Percentiles rank a stretch among this genome's conserved stretches.
Evolutionary conservation across 352 stramenopile species (phyloP).

Genomic region (Globisporangium uncinulatum): DNA sequence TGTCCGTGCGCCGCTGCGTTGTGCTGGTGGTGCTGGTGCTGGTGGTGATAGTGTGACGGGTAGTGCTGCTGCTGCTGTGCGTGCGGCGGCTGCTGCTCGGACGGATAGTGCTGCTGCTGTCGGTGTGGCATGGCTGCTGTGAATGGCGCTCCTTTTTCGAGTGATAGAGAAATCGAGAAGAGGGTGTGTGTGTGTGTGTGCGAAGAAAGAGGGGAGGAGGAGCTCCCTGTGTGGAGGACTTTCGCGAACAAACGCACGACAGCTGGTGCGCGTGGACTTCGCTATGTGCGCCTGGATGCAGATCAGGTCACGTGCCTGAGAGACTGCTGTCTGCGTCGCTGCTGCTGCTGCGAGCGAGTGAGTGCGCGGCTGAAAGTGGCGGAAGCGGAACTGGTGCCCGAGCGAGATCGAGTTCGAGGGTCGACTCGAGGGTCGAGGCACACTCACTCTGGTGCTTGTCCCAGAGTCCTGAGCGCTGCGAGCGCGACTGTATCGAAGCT

Average conservation of each 20-base stretch:
- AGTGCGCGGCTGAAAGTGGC: background rate
- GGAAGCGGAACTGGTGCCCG: background rate
- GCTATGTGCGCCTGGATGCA: background rate
- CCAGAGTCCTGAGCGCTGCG: constrained; percentile 6
- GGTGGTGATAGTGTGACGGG: background rate
- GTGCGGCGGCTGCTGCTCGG: background rate
- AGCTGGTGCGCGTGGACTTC: background rate
- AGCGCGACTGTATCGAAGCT: background rate
- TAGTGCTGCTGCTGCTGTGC: background rate
- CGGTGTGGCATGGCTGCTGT: background rate
- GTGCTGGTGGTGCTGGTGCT: background rate
- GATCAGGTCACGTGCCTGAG: too few relatives aligned
- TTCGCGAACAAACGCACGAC: background rate
- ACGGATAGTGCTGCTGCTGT: background rate
- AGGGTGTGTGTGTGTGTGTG: background rate
- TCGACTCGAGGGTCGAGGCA: background rate
- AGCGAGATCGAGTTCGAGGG: too few relatives aligned
- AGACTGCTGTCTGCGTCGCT: background rate
- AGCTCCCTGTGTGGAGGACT: background rate
- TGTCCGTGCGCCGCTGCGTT: background rate
- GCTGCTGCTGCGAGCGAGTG: background rate
- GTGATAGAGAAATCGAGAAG: background rate
- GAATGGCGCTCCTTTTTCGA: background rate
- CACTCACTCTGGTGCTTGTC: constrained; percentile 1
- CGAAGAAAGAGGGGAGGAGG: background rate